Base-by-base conservation (phyloP, 495 filamentous ascomycete species). In the Neurospora sp. region DNA sequence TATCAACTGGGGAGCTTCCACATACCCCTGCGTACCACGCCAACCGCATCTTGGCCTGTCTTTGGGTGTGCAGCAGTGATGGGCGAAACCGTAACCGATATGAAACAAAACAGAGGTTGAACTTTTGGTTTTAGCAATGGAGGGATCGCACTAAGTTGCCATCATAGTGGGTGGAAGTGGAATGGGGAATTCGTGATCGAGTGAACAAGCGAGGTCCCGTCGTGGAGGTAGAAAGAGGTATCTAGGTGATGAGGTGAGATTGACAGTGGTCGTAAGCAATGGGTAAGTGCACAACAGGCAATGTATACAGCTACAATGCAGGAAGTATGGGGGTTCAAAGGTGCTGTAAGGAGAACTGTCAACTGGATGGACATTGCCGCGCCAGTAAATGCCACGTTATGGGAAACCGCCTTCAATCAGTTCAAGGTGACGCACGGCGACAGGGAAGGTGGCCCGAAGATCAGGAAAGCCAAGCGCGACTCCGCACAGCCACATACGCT, bases 11-110 rank as follows among this genome's bases (percentile, higher is more conserved):
- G 59, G 37, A 70, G 72, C 69, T 74, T 69, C 70, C 39, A 74
- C 87, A 80, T 86, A 89, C 87, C 82, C 85, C 85, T 76, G 86
- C 86, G 76, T 89, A 89, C 84, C 83, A 86, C 74, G 82, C 80
- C 74, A 89, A 81, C 79, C 87, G 83, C 87, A 89, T 88, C 76
- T 74, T 86, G 54, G 54, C 54, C 14, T 66, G 9, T 62, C 5
- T 62, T 31, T 35, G 23, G 54, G 54, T 62, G 23, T 31, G 54
- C 27, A 8, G 54, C 23, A 16, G 27, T 54, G 20, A 14, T 3
- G 5, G 48, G 20, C 54, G 54, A 18, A 18, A 31, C 54, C 54
- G 54, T 66, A 31, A 8, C 23, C 23, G 54, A 62, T 27, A 59
- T 6, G 11, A 14, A 46, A 59, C 20, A 59, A 5, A 27, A 54